Conservation (phyloP, 129 eudicot species). For the Artemisia annua region DNA sequence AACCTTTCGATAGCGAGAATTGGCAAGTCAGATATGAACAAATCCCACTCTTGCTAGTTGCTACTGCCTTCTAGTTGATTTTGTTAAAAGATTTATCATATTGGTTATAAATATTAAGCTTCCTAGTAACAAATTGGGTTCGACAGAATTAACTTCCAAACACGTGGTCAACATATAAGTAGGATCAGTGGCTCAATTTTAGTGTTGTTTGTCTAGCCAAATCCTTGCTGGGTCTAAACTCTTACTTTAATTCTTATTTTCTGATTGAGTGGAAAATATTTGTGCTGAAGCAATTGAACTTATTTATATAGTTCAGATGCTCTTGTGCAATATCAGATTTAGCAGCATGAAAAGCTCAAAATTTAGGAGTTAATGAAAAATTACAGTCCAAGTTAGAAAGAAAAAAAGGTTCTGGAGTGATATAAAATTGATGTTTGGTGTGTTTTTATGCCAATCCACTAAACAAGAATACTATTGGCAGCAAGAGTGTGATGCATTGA, state of each 20-base stretch:
- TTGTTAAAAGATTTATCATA: neutral
- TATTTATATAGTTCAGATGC: slow-evolving; percentile 13
- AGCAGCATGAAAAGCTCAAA: slow-evolving; percentile 16
- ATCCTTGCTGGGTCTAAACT: slow-evolving; percentile 2
- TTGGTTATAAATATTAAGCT: neutral
- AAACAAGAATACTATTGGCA: no score
- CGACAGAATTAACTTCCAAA: neutral
- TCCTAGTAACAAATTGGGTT: slow-evolving; percentile 8
- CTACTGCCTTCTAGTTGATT: neutral
- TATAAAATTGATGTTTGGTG: no score
- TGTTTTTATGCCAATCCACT: no score
- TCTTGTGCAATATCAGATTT: slow-evolving; percentile 11
- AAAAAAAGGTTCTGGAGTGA: neutral
- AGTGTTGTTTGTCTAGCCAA: neutral
- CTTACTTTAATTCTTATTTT: neutral
- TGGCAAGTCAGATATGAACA: neutral
- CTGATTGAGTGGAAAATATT: neutral
- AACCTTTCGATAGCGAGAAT: neutral
- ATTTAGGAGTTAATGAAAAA: no score
- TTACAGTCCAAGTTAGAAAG: neutral
- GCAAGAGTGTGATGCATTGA: no score
- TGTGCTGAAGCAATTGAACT: neutral
- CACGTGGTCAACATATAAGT: neutral
- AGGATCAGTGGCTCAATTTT: slow-evolving; percentile 6
- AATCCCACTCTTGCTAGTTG: slow-evolving; percentile 3